Conservation (phyloP, 495 filamentous ascomycete genomes). For the Hamigera avellanea region DNA sequence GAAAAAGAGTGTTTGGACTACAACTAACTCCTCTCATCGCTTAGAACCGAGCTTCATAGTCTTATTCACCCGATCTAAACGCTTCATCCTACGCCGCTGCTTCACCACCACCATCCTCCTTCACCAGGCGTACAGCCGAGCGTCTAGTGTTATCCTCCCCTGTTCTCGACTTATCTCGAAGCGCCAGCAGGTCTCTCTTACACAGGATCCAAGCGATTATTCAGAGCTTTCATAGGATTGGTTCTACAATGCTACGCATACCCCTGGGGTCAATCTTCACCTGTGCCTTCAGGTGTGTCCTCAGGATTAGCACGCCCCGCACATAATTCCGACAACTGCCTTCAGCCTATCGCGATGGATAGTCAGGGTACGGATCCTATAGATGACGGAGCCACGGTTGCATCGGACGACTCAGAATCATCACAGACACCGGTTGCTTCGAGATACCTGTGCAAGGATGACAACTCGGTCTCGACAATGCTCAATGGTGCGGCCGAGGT, state of each 20-base stretch:
- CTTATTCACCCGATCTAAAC: no score
- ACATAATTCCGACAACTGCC: slow-evolving; percentile 1
- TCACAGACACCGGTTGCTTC: slow-evolving; percentile 1
- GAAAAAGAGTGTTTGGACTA: no score
- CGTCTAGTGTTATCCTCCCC: no score
- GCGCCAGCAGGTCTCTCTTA: no score
- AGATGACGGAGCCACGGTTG: slow-evolving; percentile 7
- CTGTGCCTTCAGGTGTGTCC: slow-evolving; percentile 19
- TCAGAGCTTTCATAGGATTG: background rate
- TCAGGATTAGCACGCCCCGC: slow-evolving; percentile 3
- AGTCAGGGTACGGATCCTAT: slow-evolving; percentile 1
- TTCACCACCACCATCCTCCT: no score
- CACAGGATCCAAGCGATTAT: no score
- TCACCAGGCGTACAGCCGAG: no score
- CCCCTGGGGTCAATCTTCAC: slow-evolving; percentile 13
- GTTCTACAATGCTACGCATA: slow-evolving; percentile 29
- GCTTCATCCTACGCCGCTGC: no score
- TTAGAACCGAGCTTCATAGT: no score
- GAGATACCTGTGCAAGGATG: no score
- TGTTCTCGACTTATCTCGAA: no score
- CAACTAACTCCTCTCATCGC: no score
- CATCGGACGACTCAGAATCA: background rate
- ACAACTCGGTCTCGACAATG: slow-evolving; percentile 9
- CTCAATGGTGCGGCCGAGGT: slow-evolving; percentile 36
- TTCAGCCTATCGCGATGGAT: slow-evolving; percentile 15